Evolutionary conservation across 1,139 yeast species (phyloP), one percentile per base, ranked within the genome.

Genomic region (Candida smagusa): DNA sequence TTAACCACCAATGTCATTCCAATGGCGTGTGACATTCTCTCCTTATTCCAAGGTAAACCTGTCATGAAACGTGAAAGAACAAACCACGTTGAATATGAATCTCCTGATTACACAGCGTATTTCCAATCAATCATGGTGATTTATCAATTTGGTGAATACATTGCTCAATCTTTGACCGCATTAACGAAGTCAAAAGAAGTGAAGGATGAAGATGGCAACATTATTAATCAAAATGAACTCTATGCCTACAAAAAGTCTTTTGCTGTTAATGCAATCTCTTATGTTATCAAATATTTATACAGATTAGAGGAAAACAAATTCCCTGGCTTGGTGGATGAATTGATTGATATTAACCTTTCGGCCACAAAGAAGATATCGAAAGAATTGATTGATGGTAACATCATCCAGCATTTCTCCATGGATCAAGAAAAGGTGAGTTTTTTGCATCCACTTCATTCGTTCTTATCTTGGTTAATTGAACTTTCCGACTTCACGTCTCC

Each of bases 71-170:
- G 97, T 45, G 96, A 88, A 53, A 77, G 79, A n/a, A 71, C 75
- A 9, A 81, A 79, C 41, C 98, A 92, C 57, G 88, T 92, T 9
- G 97, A 90, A 54, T 92, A 85, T 54, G 98, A 92, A 54, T 82
- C 82, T 33, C 88, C 87, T 13, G 89, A 85, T 38, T 90, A 92
- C 70, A 81, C 92, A 0, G 77, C 86, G 0, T 87, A 79, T 52
- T 87, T 87, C 59, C 86, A 85, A 46, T 81, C 89, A 24, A 79
- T 84, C 45, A 86, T 80, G 54, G 82, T 81, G 7, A 73, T 84
- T 5, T 77, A 82, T 16, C 82, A 82, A 38, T 75, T 82, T 50
- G 74, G 80, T 0, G 86, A 81, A 42, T 66, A 63, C 33, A 62
- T 77, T 22, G 79, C 85, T 2, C 79, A 75, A 37, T 69, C 78